These are phyloP conservation scores for Suhomyces canberraensis DNA, from an alignment of 805 yeast genomes.

Conservation along the genomic window DNA sequence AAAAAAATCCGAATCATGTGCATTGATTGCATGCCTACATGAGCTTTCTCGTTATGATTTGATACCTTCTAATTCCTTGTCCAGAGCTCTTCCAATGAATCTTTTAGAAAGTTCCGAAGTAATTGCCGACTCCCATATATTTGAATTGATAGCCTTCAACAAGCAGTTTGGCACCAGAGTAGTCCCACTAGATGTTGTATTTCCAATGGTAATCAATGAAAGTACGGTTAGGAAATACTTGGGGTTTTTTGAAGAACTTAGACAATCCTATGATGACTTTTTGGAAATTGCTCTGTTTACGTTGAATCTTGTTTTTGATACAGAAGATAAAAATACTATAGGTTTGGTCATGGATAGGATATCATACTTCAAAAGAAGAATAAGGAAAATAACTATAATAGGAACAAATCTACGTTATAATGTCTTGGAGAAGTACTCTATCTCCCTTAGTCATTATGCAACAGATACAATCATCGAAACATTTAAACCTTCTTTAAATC, in stretches of 20 bases:
- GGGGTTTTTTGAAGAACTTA: too few relatives aligned
- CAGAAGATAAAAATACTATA: too few relatives aligned
- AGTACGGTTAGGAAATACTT: too few relatives aligned
- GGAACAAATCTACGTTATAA: neutral
- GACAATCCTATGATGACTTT: too few relatives aligned
- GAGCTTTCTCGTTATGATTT: neutral
- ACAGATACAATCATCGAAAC: neutral
- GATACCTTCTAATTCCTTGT: neutral
- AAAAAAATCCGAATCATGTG: neutral
- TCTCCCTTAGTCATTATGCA: neutral
- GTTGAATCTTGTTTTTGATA: too few relatives aligned
- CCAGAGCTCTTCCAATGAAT: neutral
- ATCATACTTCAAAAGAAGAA: neutral
- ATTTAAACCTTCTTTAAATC: neutral
- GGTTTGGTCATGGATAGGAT: too few relatives aligned
- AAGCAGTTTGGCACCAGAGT: neutral
- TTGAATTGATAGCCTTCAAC: neutral
- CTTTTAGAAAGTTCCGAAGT: neutral
- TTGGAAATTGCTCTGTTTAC: too few relatives aligned
- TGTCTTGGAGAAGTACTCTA: neutral
- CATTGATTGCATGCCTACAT: neutral
- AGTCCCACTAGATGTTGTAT: neutral
- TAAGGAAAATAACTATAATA: neutral
- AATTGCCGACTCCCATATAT: neutral
- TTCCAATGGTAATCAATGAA: too few relatives aligned